Conservation (phyloP, 2,329 filamentous ascomycete species). For the Harringtonia lauricola region DNA sequence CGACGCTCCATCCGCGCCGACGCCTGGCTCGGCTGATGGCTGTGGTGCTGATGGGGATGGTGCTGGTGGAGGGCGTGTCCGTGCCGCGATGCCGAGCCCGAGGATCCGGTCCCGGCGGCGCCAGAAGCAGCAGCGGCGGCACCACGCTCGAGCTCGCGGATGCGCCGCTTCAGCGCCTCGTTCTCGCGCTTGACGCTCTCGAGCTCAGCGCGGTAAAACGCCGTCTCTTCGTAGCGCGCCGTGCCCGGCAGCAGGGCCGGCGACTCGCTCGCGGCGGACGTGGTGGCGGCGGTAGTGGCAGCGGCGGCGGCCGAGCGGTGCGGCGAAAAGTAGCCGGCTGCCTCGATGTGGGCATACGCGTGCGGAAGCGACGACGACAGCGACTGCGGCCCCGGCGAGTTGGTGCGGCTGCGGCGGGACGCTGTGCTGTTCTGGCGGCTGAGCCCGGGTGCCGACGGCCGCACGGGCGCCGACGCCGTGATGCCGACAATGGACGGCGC, state of each 20-base stretch:
- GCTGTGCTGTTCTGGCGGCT: slow-evolving; percentile 45
- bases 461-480: slow-evolving; percentile 29
- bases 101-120: not conserved
- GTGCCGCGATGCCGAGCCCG: not conserved
- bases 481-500: slow-evolving; percentile 31
- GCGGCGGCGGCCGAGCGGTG: slow-evolving; percentile 1
- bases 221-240: slow-evolving; percentile 50
- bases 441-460: slow-evolving; percentile 24
- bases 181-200: slow-evolving; percentile 54
- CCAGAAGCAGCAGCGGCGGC: slow-evolving; percentile 11
- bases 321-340: slow-evolving; percentile 21
- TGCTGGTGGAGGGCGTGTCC: not conserved
- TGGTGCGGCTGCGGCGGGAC: slow-evolving; percentile 40
- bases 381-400: slow-evolving; percentile 30
- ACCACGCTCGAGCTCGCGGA: slow-evolving; percentile 48
- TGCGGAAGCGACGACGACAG: slow-evolving; percentile 33
- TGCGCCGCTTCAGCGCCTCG: slow-evolving; percentile 46
- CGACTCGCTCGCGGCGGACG: slow-evolving; percentile 27
- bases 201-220: slow-evolving; percentile 47
- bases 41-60: not conserved
- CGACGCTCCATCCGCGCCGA: slow-evolving; percentile 25
- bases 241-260: slow-evolving; percentile 46
- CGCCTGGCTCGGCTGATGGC: not conserved
- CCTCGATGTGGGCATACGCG: slow-evolving; percentile 24
- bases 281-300: no score